Evolutionary conservation across 2,329 filamentous ascomycete genomes (phyloP), one percentile per base, ranked within the genome.

Genomic region (Tothia fuscella): DNA sequence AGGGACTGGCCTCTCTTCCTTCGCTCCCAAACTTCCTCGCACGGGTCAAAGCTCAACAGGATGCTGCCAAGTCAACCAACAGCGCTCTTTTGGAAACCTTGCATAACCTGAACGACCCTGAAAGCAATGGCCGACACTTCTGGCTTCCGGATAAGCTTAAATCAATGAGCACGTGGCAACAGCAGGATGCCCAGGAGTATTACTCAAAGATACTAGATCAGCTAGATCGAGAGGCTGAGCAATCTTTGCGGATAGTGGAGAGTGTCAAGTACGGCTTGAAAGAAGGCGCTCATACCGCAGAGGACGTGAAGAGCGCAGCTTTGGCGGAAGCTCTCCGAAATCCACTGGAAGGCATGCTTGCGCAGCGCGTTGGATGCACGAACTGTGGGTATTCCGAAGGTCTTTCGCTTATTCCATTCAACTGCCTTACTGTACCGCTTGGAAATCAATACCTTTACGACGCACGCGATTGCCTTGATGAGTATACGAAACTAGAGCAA

Each of bases 161-260:
- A 61, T 88, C 80, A 7, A 93, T 96, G 80, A 89, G 81, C 59
- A 94, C 84, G 22, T 93, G 83, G 76, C 83, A 93, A 51, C 91
- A 96, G 57, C 91, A 98, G 61, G 91, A 98, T 62, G 91, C 91
- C 4, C 91, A 96, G 56, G 91, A 98, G 59, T 98, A 96, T 59
- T 95, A 84, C 53, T 89, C 86, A 13, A 93, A 89, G 53, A 71
- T 98, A 12, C 61, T 95, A 36, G 86, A 89, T 50, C 80, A 88
- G 51, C 68, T 94, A 21, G 85, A 95, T 53, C 81, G 80, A 53
- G 85, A 93, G 54, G 68, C 85, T 30, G 70, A 34, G 63, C 36
- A 34, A 63, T 45, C 55, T 14, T 26, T 26, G 1, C 35, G 32
- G 33, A 30, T 42, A 26, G 21, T 25, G 37, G 26, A 44, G 25